Evolutionary conservation across 1,284 basidiomycete genomes (phyloP).

Genomic region (Ustilago lituana): DNA sequence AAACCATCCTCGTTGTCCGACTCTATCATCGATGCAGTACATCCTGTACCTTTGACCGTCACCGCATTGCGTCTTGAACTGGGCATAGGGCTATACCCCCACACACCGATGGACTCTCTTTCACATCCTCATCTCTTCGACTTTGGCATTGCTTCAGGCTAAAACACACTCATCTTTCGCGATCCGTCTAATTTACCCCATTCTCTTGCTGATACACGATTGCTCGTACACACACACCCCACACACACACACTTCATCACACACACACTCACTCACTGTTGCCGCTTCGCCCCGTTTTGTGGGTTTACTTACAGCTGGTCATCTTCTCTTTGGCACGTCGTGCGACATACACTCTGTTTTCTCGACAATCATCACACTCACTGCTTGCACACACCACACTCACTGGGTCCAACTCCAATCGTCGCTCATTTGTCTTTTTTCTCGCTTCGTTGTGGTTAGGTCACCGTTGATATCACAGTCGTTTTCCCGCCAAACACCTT

Average conservation of each 20-base stretch:
- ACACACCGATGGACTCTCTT: background rate
- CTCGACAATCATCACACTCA: background rate
- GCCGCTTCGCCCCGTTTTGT: too few species aligned
- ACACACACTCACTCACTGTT: background rate
- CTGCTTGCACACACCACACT: constrained; percentile 1
- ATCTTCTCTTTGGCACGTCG: too few species aligned
- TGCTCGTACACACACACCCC: background rate
- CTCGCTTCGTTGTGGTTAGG: background rate
- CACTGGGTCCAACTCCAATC: constrained; percentile 27
- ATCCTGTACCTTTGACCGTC: constrained; percentile 17
- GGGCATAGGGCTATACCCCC: constrained; percentile 38
- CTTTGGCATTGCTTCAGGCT: too few species aligned
- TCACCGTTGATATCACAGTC: constrained; percentile 2
- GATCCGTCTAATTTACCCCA: too few species aligned
- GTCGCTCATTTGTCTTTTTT: constrained; percentile 25
- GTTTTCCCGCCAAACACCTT: background rate
- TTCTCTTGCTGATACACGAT: too few species aligned
- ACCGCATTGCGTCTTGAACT: background rate
- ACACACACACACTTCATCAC: background rate
- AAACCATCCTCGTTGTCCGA: background rate
- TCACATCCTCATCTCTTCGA: too few species aligned
- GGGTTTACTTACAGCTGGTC: too few species aligned
- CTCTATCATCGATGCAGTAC: background rate
- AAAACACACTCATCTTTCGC: too few species aligned
- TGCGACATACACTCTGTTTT: background rate